Evolutionary conservation across 2,329 filamentous ascomycete species (phyloP), one percentile per base, ranked within the genome.

Genomic region (Escovopsis sp.): DNA sequence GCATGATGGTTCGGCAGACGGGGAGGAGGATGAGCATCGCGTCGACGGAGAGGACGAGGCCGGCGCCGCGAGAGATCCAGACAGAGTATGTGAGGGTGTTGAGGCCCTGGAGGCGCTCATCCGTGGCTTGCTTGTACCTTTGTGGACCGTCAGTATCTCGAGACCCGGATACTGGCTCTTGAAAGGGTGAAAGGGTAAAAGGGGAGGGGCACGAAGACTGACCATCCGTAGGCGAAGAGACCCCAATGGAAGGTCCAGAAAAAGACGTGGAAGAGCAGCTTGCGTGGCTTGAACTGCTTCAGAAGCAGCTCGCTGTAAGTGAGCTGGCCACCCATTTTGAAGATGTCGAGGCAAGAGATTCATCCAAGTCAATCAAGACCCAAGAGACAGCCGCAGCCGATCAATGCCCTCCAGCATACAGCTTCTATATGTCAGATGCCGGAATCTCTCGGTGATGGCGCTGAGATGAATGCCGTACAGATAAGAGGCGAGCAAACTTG

Each of bases 31-130:
- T 94, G 49, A 96, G 69, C 56, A 85, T 81, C 43, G 77, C 79
- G 64, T 98, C 88, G 42, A 94, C 74, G 1, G 80, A 81, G 45
- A 98, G 69, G 6, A 84, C 82, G 34, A 98, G 66, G 53, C 87
- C 91, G 41, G 91, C 89, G 57, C 89, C 91, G 70, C 91, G 79
- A 25, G 91, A 96, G 45, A 95, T 76, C 89, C 89, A 98, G 43
- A 98, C 91, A 3, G 89, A 96, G 63, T 74, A 96, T 42, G 72
- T 71, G 39, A 98, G 75, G 0, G 66, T 74, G 62, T 98, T 98
- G 37, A 98, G 72, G 35, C 74, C 74, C 5, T 81, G 80, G 25
- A 98, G 70, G 43, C 76, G 75, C 9, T 58, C 47, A 55, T 94
- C 82, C 5, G 57, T 51, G 30, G 62, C 70, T 68, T 98, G 91